Evolutionary conservation across 2,329 filamentous ascomycete species (phyloP), one percentile per base, ranked within the genome.

Genomic region (Fusarium sp.): DNA sequence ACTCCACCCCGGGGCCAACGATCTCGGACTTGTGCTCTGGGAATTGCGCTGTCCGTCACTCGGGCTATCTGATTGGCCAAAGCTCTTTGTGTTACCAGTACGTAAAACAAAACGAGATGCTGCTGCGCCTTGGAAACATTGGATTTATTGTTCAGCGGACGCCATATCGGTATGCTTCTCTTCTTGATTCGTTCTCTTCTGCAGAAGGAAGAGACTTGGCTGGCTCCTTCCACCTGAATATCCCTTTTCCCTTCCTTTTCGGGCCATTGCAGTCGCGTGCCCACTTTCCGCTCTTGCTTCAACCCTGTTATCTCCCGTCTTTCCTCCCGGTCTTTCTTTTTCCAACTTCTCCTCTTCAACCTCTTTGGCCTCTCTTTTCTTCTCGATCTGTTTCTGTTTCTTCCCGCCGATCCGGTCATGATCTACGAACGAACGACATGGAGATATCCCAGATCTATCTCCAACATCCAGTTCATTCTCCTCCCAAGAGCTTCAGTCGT

Each of bases 221-320:
- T 33, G 56, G 33, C 50, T 63, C 65, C 62, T 68, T 71, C 58
- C 25, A n/a, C 47, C 17, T 8, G 27, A 54, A 54, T 33, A 37
- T 32, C 52, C 40, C 40, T 45, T 38, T 59, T 27, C 27, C 65
- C 54, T 52, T 65, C 40, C 54, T 12, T 22, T 58, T 50, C 7
- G n/a, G 22, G 32, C 22, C 12, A 64, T 61, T 45, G 12, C 45
- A 45, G 38, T 62, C 54, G 56, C 50, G 47, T 68, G 61, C 69
- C 72, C 66, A 73, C 66, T 69, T 69, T 47, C 66, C 63, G 45
- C 12, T 57, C 45, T 32, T 45, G 6, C 62, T 38, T 35, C 30
- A 32, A 38, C 33, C 54, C 43, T 17, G 45, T 62, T 54, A 37
- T 60, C 47, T 20, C 61, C 27, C 32, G 15, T 32, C 27, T 6